Conservation (phyloP, 1,284 basidiomycete species). For the Somion occarium region DNA sequence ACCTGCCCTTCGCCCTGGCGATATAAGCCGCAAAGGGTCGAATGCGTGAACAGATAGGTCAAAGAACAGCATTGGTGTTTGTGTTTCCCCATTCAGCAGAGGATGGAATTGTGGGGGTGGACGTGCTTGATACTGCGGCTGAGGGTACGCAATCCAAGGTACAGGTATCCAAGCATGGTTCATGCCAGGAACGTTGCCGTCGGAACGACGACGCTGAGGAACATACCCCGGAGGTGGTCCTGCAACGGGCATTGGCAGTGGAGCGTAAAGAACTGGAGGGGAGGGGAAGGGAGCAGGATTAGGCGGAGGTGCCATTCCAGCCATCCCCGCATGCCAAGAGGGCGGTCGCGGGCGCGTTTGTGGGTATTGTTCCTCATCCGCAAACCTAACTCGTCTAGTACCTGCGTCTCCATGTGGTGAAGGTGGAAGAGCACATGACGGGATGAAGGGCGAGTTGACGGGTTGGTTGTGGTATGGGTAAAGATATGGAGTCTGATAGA, state of each 20-base stretch:
- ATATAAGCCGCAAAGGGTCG: conserved; percentile 36
- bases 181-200: conserved; percentile 18
- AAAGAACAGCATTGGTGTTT: conserved; percentile 39
- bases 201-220: conserved; percentile 26
- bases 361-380: conserved; percentile 17
- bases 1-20: conserved; percentile 31
- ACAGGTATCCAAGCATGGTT: conserved; percentile 22
- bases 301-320: conserved; percentile 19
- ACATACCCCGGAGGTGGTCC: conserved; percentile 13
- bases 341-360: conserved; percentile 21
- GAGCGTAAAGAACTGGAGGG: conserved; percentile 22
- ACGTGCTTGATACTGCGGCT: conserved; percentile 17
- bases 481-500: conserved; percentile 25
- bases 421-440: conserved; percentile 17
- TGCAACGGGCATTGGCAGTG: conserved; percentile 20
- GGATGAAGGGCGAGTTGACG: conserved; percentile 26
- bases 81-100: conserved; percentile 51
- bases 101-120: conserved; percentile 39
- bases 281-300: conserved; percentile 26
- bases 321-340: conserved; percentile 25
- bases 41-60: conserved; percentile 48
- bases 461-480: conserved; percentile 24
- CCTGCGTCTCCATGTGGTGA: conserved; percentile 17
- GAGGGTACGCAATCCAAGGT: conserved; percentile 20
- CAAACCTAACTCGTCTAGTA: conserved; percentile 23